phyloP scores from a whole-genome alignment of 805 yeast genomes.

The Cyberlindnera lachancei region DNA sequence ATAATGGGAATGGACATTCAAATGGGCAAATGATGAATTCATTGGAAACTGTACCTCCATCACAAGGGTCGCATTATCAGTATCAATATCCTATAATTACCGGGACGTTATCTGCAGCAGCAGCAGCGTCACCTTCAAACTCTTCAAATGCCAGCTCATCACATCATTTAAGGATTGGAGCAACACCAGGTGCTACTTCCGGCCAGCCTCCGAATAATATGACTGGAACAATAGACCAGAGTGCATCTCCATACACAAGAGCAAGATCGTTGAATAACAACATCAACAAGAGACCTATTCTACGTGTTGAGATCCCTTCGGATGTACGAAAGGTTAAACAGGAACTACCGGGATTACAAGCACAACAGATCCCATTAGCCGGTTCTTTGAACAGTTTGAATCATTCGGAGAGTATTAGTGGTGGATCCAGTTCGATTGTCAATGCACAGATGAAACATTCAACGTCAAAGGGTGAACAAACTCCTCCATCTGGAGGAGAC shows the following conservation, averaged over 20 bases:
- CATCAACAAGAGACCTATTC: slow-evolving; percentile 19
- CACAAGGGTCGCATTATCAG: slow-evolving; percentile 2
- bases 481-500: slow-evolving; percentile 12
- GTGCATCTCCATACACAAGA: slow-evolving; percentile 13
- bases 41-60: slow-evolving; percentile 5
- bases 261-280: slow-evolving; percentile 19
- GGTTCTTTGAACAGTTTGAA: neutral
- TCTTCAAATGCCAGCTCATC: too few relatives aligned
- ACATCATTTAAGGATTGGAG: too few relatives aligned
- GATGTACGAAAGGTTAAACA: slow-evolving; percentile 7
- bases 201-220: too few relatives aligned
- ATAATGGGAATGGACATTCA: too few relatives aligned
- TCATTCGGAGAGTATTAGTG: neutral
- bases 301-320: slow-evolving; percentile 22
- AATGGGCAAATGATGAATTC: too few relatives aligned
- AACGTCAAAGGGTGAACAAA: slow-evolving; percentile 5
- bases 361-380: too few relatives aligned
- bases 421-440: neutral
- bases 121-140: slow-evolving; percentile 4
- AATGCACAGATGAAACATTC: slow-evolving; percentile 4
- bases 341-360: too few relatives aligned
- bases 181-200: too few relatives aligned
- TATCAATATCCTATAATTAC: slow-evolving; percentile 6
- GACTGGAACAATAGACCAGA: too few relatives aligned
- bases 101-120: slow-evolving; percentile 4